Conservation (phyloP, 768 basidiomycete genomes). For the Boletus reticulatus region DNA sequence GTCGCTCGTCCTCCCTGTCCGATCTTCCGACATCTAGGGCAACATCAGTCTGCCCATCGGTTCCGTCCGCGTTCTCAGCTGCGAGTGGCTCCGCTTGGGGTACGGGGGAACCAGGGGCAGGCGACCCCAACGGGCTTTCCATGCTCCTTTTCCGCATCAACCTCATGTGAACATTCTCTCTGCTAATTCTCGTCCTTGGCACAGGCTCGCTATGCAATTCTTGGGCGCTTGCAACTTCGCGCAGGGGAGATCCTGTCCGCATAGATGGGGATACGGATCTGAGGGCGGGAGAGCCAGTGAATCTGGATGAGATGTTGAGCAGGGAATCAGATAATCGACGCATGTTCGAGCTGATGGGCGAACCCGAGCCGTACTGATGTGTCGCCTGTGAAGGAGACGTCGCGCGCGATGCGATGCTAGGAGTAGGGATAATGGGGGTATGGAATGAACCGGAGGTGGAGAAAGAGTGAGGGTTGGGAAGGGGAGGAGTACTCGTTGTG, state of each 20-base stretch:
- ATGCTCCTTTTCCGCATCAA: slow-evolving; percentile 43
- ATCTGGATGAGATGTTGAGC: slow-evolving; percentile 12
- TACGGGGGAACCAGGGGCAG: slow-evolving; percentile 10
- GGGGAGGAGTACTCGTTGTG: slow-evolving; percentile 30
- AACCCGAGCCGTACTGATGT: slow-evolving; percentile 15
- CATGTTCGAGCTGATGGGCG: slow-evolving; percentile 18
- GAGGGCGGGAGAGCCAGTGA: slow-evolving; percentile 19
- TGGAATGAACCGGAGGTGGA: slow-evolving; percentile 15
- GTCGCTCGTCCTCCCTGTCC: slow-evolving; percentile 31
- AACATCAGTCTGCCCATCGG: not conserved
- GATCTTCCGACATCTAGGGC: not conserved
- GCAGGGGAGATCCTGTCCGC: slow-evolving; percentile 28
- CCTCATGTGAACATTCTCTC: slow-evolving; percentile 52
- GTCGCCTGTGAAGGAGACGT: slow-evolving; percentile 7
- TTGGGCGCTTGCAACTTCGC: slow-evolving; percentile 20
- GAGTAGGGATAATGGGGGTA: not conserved
- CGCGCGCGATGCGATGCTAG: not conserved
- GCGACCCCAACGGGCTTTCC: slow-evolving; percentile 39
- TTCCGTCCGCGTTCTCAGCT: not conserved
- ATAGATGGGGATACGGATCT: slow-evolving; percentile 20
- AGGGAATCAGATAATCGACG: slow-evolving; percentile 25
- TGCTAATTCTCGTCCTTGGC: slow-evolving; percentile 46
- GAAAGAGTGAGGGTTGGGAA: slow-evolving; percentile 19
- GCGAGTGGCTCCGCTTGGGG: not conserved
- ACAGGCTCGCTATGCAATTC: slow-evolving; percentile 17